Evolutionary conservation across 2,329 filamentous ascomycete genomes (phyloP), one percentile per base, ranked within the genome.

Genomic region (Aspergillus sp.): DNA sequence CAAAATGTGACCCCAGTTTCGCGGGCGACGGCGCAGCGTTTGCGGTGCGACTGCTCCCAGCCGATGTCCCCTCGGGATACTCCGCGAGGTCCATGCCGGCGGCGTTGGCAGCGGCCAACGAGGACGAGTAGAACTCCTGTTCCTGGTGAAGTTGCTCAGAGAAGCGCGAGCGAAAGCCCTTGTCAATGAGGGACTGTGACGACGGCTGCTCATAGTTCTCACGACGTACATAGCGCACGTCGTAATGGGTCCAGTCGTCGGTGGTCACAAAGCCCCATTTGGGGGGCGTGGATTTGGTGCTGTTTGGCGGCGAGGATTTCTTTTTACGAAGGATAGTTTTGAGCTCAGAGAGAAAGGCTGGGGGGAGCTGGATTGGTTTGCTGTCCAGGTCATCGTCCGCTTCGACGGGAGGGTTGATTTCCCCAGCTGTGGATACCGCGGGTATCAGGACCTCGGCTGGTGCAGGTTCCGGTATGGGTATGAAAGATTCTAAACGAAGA

Each of bases 131-230:
- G 22, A 44, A 51, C n/a, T 60, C 57, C 17, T 61, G 58, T 40
- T 65, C 61, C 14, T 59, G 59, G 14, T 53, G 54, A 20, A 60
- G 52, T 47, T 60, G 62, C 55, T 74, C 67, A 6, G 65, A 66
- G 49, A 74, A 75, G 24, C 62, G 65, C 6, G 61, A 54, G 3
- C 73, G 69, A 52, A 75, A 75, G 44, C 68, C 64, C 26, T 63
- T 67, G 14, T 70, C 65, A 10, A 74, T 70, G 2, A 75, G 63
- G n/a, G 63, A 54, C 19, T 44, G 43, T 4, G 48, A 36, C 3
- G 57, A 51, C 26, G 56, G 52, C 48, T 58, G 56, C 17, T 52
- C 54, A 51, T 57, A 56, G 56, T 60, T 61, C 48, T 57, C 57
- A 11, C 47, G 36, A 17, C 38, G 56, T 36, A 60, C 55, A 44